phyloP scores from a whole-genome alignment of 805 yeast species.

The Spencermartinsiella europaea region DNA sequence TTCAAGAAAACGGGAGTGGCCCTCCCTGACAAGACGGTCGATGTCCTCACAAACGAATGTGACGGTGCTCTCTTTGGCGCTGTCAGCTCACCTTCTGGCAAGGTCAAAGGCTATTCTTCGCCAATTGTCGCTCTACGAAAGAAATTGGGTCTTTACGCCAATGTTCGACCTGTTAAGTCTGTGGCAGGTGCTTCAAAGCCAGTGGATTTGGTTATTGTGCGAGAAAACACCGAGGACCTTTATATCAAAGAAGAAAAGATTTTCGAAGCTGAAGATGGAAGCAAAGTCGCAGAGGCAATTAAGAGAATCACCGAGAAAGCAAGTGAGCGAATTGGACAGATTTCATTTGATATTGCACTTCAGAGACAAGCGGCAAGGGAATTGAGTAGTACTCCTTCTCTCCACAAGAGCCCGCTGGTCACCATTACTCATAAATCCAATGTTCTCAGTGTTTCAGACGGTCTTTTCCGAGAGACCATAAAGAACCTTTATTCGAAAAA shows the following conservation, averaged over 20 bases:
- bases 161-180: slow-evolving; percentile 95
- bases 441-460: slow-evolving; percentile 88
- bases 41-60: slow-evolving; percentile 68
- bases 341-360: slow-evolving; percentile 88
- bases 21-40: slow-evolving; percentile 87
- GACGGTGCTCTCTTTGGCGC: slow-evolving; percentile 99
- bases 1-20: slow-evolving; percentile 95
- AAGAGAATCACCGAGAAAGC: slow-evolving; percentile 93
- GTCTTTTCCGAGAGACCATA: slow-evolving; percentile 89
- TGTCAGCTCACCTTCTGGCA: slow-evolving; percentile 85
- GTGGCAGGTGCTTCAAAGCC: slow-evolving; percentile 82
- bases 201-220: slow-evolving; percentile 95
- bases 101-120: slow-evolving; percentile 94
- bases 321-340: slow-evolving; percentile 76
- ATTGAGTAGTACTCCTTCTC: slow-evolving; percentile 31
- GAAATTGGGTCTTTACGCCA: slow-evolving; percentile 90
- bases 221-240: slow-evolving; percentile 97
- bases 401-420: slow-evolving; percentile 58
- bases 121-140: slow-evolving; percentile 99
- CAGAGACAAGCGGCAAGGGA: slow-evolving; percentile 81
- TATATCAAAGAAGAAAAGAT: slow-evolving; percentile 90
- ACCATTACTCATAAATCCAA: slow-evolving; percentile 97
- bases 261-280: slow-evolving; percentile 71
- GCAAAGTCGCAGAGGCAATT: slow-evolving; percentile 93
- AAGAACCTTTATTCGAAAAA: slow-evolving; percentile 54